Evolutionary conservation across 257 asterid species (phyloP), one percentile per base, ranked within the genome.

Genomic region (Petrea volubilis): DNA sequence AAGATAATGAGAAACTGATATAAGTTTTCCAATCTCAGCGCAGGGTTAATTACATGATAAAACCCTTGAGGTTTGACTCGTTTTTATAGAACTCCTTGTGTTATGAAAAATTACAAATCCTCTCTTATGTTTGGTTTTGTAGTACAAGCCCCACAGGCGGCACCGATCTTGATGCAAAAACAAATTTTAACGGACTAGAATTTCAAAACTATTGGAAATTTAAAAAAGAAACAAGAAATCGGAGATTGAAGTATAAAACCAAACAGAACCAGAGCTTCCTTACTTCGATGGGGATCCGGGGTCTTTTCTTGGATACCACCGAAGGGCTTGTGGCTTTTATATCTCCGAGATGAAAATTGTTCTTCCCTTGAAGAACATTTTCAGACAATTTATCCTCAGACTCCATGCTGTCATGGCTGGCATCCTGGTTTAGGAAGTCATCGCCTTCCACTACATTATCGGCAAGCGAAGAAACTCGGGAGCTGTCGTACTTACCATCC

Each of bases 301-400:
- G 63, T 74, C 91, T 77, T 88, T 80, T 90, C 85, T 80, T 88
- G 29, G 86, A 74, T 53, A 61, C 58, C 58, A 64, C 77, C 0
- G 61, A 25, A 62, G 82, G 66, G 77, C 62, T 57, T 36, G 70
- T 55, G 36, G 52, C 17, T 65, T 52, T n/a, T n/a, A n/a, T 58
- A 15, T 83, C 81, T 13, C 68, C 47, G 7, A 6, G 58, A 63
- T 64, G 74, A 46, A 61, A 55, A 33, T 36, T 33, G 7, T 33
- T 72, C 59, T 69, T 62, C 28, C 67, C 59, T 44, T 25, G 71
- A 60, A 59, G 57, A 68, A 68, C 75, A 33, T 74, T 81, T 44
- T 61, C 82, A 13, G 57, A 52, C 75, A 17, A 25, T 28, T 72
- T 73, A 38, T 71, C 80, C 6, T 59, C 64, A 0, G 84, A 77